phyloP scores from a whole-genome alignment of 805 yeast genomes.

The Candida corydali region DNA sequence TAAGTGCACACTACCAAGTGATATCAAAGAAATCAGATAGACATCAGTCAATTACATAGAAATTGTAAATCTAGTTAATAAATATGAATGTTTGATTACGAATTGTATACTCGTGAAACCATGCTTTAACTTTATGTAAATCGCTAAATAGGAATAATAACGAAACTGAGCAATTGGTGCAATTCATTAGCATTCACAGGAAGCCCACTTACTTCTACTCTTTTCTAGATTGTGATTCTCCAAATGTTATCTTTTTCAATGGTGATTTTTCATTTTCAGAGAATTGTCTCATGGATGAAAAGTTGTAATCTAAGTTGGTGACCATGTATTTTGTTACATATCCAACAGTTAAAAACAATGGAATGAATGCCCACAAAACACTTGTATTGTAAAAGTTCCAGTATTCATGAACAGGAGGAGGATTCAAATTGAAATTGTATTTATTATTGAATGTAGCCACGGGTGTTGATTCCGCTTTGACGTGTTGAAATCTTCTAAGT shows the following conservation, averaged over 20 bases:
- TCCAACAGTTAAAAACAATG: slow-evolving; percentile 31
- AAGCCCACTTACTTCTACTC: not conserved
- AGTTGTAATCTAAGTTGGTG: slow-evolving; percentile 11
- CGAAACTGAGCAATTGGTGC: too few species aligned
- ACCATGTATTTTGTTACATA: slow-evolving; percentile 31
- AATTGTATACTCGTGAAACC: too few species aligned
- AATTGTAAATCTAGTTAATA: too few species aligned
- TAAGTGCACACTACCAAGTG: slow-evolving; percentile 2
- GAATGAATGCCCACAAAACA: slow-evolving; percentile 35
- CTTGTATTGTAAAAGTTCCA: slow-evolving; percentile 38
- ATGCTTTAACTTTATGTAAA: too few species aligned
- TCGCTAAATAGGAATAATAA: too few species aligned
- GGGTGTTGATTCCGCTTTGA: slow-evolving; percentile 18
- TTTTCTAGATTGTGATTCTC: slow-evolving; percentile 28
- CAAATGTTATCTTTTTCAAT: slow-evolving; percentile 31
- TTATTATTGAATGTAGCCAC: slow-evolving; percentile 36
- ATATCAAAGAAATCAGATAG: too few species aligned
- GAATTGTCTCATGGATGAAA: slow-evolving; percentile 12
- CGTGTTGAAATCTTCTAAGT: slow-evolving; percentile 26
- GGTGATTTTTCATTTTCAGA: slow-evolving; percentile 38
- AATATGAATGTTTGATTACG: too few species aligned
- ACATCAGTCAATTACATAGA: too few species aligned
- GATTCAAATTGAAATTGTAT: slow-evolving; percentile 36
- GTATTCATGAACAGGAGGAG: slow-evolving; percentile 44
- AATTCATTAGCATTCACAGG: too few species aligned